Percentiles rank a stretch among this genome's conserved stretches.
These are phyloP conservation scores for Trichosporon faecale DNA, from an alignment of 1,284 basidiomycete species.

Conservation along the genomic window DNA sequence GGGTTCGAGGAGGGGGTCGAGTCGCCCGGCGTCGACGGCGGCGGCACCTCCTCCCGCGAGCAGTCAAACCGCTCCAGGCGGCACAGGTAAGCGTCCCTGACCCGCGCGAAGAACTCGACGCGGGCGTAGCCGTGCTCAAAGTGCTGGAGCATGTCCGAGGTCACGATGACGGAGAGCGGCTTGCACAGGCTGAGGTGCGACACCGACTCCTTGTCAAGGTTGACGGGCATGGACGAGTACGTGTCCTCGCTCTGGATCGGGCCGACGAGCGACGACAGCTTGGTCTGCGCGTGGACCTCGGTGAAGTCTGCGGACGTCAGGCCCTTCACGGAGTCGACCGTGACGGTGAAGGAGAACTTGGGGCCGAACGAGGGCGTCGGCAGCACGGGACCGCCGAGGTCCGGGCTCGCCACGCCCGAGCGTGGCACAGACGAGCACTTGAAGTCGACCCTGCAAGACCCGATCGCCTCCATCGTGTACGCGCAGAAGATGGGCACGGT, in stretches of 20 bases:
- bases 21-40: neutral
- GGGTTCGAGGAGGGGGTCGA: neutral
- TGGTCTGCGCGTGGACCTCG: constrained; percentile 75
- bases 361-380: constrained; percentile 61
- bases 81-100: constrained; percentile 75
- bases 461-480: constrained; percentile 88
- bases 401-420: constrained; percentile 41
- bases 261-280: constrained; percentile 76
- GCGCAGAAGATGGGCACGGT: constrained; percentile 83
- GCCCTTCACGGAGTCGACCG: constrained; percentile 80
- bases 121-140: constrained; percentile 71
- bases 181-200: constrained; percentile 76
- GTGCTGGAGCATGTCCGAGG: constrained; percentile 69
- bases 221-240: constrained; percentile 68
- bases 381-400: constrained; percentile 19
- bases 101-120: constrained; percentile 81
- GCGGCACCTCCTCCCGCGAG: constrained; percentile 12
- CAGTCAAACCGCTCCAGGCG: constrained; percentile 67
- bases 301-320: constrained; percentile 79
- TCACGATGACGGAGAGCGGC: constrained; percentile 71
- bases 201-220: constrained; percentile 67
- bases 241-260: constrained; percentile 71
- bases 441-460: constrained; percentile 71
- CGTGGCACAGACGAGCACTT: constrained; percentile 36
- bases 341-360: constrained; percentile 76